phyloP scores from a whole-genome alignment of 1,139 yeast species.

The Kazachstania sp. region DNA sequence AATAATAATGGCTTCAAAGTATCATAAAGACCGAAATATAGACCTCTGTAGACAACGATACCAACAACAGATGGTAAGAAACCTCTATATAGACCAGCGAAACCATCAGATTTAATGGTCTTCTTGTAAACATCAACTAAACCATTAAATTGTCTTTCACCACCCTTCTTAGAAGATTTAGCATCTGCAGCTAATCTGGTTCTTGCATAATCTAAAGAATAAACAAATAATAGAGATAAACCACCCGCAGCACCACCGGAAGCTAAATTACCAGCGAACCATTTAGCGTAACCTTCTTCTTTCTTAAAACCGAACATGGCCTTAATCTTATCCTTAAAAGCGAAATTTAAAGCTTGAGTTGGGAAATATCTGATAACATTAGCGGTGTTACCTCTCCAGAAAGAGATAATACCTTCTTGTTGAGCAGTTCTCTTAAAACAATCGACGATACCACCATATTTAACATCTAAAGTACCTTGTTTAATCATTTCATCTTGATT shows the following conservation, averaged over 20 bases:
- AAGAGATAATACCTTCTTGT: slow-evolving; percentile 12
- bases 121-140: slow-evolving; percentile 13
- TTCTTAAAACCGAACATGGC: slow-evolving; percentile 10
- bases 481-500: slow-evolving; percentile 15
- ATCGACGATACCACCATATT: slow-evolving; percentile 12
- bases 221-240: slow-evolving; percentile 8
- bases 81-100: slow-evolving; percentile 14
- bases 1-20: slow-evolving; percentile 11
- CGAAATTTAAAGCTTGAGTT: slow-evolving; percentile 15
- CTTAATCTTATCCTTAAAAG: slow-evolving; percentile 14
- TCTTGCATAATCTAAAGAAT: slow-evolving; percentile 10
- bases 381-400: slow-evolving; percentile 16
- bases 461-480: slow-evolving; percentile 12
- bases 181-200: slow-evolving; percentile 11
- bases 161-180: slow-evolving; percentile 5
- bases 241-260: slow-evolving; percentile 12
- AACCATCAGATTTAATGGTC: slow-evolving; percentile 13
- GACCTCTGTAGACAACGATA: slow-evolving; percentile 15
- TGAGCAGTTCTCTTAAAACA: slow-evolving; percentile 13
- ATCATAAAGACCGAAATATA: slow-evolving; percentile 14
- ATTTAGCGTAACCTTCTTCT: slow-evolving; percentile 10
- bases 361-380: slow-evolving; percentile 15
- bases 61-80: slow-evolving; percentile 14
- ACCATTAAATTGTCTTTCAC: slow-evolving; percentile 14
- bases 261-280: slow-evolving; percentile 9